Conservation (phyloP, 495 filamentous ascomycete species). For the Aspergillus sclerotioniger region DNA sequence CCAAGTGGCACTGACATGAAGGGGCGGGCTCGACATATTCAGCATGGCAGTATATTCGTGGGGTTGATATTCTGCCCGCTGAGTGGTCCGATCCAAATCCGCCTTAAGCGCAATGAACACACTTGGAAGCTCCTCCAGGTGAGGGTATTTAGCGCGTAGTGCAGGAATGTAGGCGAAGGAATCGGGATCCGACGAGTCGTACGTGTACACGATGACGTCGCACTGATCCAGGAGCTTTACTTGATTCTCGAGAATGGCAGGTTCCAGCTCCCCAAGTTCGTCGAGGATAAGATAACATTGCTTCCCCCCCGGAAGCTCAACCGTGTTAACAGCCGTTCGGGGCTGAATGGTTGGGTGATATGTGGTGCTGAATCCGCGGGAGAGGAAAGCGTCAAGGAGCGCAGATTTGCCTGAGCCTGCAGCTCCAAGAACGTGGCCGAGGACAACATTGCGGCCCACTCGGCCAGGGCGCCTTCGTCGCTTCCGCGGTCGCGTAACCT, state of each 20-base stretch:
- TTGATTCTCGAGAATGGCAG: conserved; percentile 88
- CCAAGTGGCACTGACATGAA: conserved; percentile 95
- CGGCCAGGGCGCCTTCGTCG: conserved; percentile 73
- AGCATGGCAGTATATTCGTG: conserved; percentile 83
- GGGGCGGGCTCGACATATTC: conserved; percentile 71
- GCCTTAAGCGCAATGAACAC: conserved; percentile 93
- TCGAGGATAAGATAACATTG: conserved; percentile 96
- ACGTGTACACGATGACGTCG: conserved; percentile 91
- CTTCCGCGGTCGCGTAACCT: conserved; percentile 88
- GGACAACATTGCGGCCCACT: conserved; percentile 92
- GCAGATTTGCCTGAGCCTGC: conserved; percentile 82
- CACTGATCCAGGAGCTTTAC: conserved; percentile 87
- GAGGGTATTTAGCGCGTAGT: conserved; percentile 71
- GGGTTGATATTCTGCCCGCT: conserved; percentile 85
- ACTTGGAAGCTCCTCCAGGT: conserved; percentile 81
- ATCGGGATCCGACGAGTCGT: conserved; percentile 94
- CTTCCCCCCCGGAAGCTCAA: conserved; percentile 92
- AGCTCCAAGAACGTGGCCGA: conserved; percentile 90
- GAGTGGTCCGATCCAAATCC: conserved; percentile 89
- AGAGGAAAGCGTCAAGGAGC: conserved; percentile 86
- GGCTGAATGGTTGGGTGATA: conserved; percentile 95
- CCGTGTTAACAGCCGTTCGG: conserved; percentile 89
- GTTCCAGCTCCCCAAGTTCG: conserved; percentile 93
- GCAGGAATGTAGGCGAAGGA: conserved; percentile 89
- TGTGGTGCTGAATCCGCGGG: conserved; percentile 77